A percentile compares a stretch with the other conserved stretches of the same genome.
Conservation (phyloP, 371 early-diverging fungal species). For the Sporodiniella umbellata region DNA sequence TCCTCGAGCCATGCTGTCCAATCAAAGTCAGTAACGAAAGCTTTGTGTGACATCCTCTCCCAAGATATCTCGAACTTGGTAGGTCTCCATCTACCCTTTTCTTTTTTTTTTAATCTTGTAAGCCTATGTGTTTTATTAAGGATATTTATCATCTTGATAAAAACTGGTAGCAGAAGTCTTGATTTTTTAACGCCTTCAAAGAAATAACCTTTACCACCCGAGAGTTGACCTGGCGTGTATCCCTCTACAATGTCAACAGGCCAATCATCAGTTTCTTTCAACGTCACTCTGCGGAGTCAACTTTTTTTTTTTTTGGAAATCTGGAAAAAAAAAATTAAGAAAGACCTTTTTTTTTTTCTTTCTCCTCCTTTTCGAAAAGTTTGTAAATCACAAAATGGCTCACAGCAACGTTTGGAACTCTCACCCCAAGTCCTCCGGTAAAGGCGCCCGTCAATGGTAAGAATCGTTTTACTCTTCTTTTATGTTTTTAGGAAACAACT, state of each 20-base stretch:
- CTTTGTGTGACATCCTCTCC: background rate
- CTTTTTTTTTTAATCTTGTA: background rate
- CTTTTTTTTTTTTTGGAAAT: slow-evolving; percentile 2
- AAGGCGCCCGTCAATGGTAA: slow-evolving; percentile 98
- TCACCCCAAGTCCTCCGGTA: slow-evolving; percentile 95
- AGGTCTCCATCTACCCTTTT: background rate
- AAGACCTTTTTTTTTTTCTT: slow-evolving; percentile 15
- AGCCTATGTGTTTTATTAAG: no score
- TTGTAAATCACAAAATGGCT: slow-evolving; percentile 66
- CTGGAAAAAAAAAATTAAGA: slow-evolving; percentile 2
- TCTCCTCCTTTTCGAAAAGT: slow-evolving; percentile 10
- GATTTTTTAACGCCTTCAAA: no score
- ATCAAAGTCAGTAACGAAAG: background rate
- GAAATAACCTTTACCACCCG: no score
- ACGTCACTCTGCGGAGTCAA: slow-evolving; percentile 1
- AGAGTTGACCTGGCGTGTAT: no score
- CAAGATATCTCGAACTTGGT: background rate
- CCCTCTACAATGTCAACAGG: background rate
- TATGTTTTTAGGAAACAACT: background rate
- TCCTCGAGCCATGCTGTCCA: background rate
- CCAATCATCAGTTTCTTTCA: background rate
- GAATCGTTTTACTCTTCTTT: background rate
- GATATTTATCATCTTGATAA: background rate
- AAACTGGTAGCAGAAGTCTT: background rate
- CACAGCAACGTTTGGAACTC: slow-evolving; percentile 96